phyloP scores from a whole-genome alignment of 1,284 basidiomycete species.

The Microbotryum saponariae region DNA sequence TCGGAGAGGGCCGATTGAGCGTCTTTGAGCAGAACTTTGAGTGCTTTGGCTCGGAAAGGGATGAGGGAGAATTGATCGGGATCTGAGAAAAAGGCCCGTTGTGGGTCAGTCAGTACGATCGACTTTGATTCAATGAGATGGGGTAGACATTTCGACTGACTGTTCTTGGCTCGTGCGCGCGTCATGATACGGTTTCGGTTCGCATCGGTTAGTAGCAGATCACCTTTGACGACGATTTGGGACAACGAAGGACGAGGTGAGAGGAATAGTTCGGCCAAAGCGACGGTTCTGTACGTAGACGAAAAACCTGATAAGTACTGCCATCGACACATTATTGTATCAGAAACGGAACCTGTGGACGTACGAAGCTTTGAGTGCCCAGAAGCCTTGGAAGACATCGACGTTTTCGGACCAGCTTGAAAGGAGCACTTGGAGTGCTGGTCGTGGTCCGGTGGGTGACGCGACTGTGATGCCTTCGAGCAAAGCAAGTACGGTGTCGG shows the following conservation, averaged over 20 bases:
- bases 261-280: conserved; percentile 66
- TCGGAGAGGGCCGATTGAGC: conserved; percentile 53
- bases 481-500: conserved; percentile 64
- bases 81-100: conserved; percentile 46
- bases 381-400: conserved; percentile 88
- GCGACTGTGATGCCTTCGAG: conserved; percentile 54
- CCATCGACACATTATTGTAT: background rate
- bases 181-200: conserved; percentile 90
- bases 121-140: no score
- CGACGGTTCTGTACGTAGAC: conserved; percentile 54
- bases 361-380: conserved; percentile 69
- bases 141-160: conserved; percentile 44
- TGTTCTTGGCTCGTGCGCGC: conserved; percentile 74
- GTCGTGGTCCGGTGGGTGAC: conserved; percentile 49
- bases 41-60: conserved; percentile 78
- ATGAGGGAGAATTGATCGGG: conserved; percentile 79
- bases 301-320: background rate
- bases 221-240: conserved; percentile 74
- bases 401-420: conserved; percentile 89
- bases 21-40: conserved; percentile 82
- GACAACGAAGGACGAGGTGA: conserved; percentile 59
- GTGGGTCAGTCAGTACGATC: background rate
- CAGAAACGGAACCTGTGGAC: conserved; percentile 6
- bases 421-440: conserved; percentile 68
- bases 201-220: conserved; percentile 71